Percentiles rank a stretch among this genome's conserved stretches.
Conservation (phyloP, 2,329 filamentous ascomycete genomes). For the Graphilbum fragrans region DNA sequence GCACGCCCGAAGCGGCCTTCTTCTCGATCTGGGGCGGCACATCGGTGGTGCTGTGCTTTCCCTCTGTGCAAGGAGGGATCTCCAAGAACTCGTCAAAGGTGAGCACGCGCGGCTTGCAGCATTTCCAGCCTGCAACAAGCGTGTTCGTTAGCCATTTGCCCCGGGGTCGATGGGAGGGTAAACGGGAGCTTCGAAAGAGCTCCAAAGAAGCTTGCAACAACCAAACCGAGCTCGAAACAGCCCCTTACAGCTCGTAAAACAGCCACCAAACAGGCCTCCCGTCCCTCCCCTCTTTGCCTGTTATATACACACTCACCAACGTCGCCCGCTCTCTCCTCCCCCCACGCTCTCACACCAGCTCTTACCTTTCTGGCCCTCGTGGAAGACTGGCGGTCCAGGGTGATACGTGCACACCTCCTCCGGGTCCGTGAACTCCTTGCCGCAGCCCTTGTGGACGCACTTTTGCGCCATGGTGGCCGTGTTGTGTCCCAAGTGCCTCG, state of each 20-base stretch:
- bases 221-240: neutral
- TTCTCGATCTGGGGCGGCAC: conserved; percentile 49
- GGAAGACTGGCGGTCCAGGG: conserved; percentile 86
- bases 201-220: too few relatives aligned
- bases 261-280: neutral
- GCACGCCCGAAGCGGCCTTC: conserved; percentile 28
- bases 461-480: conserved; percentile 56
- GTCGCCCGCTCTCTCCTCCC: neutral
- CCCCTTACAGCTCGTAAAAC: neutral
- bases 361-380: conserved; percentile 94
- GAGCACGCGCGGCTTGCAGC: conserved; percentile 91
- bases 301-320: too few relatives aligned
- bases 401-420: conserved; percentile 85
- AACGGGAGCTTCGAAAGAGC: too few relatives aligned
- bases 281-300: neutral
- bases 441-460: conserved; percentile 94
- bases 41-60: conserved; percentile 85
- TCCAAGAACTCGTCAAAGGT: conserved; percentile 96
- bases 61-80: conserved; percentile 85
- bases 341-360: conserved; percentile 7
- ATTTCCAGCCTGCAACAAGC: conserved; percentile 71
- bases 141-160: too few relatives aligned
- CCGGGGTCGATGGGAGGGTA: too few relatives aligned
- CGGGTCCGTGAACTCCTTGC: conserved; percentile 71
- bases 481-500: neutral